Base-by-base conservation (phyloP, 768 basidiomycete species). In the Macrolepiota albuminosa region DNA sequence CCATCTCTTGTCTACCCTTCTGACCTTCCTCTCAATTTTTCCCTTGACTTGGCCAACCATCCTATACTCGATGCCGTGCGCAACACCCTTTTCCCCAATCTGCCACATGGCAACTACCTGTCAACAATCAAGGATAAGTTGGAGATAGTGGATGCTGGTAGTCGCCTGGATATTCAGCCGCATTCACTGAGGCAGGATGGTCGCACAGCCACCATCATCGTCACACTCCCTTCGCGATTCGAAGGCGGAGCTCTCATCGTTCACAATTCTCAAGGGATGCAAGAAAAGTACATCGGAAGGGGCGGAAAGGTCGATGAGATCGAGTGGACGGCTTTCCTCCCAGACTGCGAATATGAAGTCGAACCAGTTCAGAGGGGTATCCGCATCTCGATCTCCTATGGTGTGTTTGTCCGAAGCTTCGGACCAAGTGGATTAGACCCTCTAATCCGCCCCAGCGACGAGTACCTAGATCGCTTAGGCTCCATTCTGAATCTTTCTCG, bases 41-140 rank as follows among this genome's bases (percentile, higher is more conserved):
- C 91, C 0, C 82, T 93, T 64, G 91, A 93, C 65, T 80, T 93
- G 62, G 81, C 89, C 21, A 91, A 87, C 69, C 88, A 90, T 67
- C 91, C 91, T 3, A 86, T 93, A 68, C 82, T 93, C 61, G 90
- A 91, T 63, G 85, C 90, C 0, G 77, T 92, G 24, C 84, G 85
- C 50, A 84, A 76, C 58, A 76, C 85, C 0, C 76, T 93, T n/a
- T 91, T 92, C 71, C 89, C 89, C 0, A 77, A 79, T 31, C 76
- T 91, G 4, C 84, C 88, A 4, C 67, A 74, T 0, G 89, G 89
- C 3, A 83, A 90, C 66, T 85, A 87, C 70, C 82, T 93, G 64
- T 84, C 84, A 21, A 84, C 84, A 0, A 71, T 84, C 13, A 80
- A 85, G 50, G 89, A 92, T 68, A 82, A 81, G 62, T 76, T 93